Conservation (phyloP, 2,329 filamentous ascomycete genomes). For the Eurotiales sp. region DNA sequence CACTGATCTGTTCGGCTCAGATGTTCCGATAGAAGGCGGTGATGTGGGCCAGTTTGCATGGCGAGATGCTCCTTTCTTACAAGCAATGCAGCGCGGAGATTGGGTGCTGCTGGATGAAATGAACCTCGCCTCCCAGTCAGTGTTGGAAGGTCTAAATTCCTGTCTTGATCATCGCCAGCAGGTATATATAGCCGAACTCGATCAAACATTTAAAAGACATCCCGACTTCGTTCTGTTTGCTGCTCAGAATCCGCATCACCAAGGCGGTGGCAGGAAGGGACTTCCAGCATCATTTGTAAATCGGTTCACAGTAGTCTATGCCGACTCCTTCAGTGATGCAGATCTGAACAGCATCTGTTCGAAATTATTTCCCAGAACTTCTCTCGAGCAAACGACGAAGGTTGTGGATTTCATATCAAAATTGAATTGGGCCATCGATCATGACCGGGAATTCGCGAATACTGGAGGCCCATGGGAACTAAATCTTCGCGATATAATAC, state of each 20-base stretch:
- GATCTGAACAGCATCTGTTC: slow-evolving; percentile 80
- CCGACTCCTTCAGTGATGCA: slow-evolving; percentile 77
- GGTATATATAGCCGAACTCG: slow-evolving; percentile 90
- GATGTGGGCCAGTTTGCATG: slow-evolving; percentile 88
- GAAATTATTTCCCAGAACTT: slow-evolving; percentile 67
- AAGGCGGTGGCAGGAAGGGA: slow-evolving; percentile 92
- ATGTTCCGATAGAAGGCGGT: slow-evolving; percentile 91
- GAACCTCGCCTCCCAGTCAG: slow-evolving; percentile 95
- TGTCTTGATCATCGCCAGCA: slow-evolving; percentile 95
- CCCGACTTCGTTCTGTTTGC: slow-evolving; percentile 91
- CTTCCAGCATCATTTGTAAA: slow-evolving; percentile 95
- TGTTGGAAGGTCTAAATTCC: slow-evolving; percentile 92
- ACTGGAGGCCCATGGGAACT: slow-evolving; percentile 86
- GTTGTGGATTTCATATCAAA: slow-evolving; percentile 76
- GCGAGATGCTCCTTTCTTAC: slow-evolving; percentile 91
- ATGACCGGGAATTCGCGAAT: slow-evolving; percentile 51
- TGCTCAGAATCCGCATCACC: slow-evolving; percentile 95
- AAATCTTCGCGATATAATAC: slow-evolving; percentile 82
- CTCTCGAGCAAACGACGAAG: slow-evolving; percentile 56
- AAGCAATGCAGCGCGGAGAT: slow-evolving; percentile 92
- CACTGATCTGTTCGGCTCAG: slow-evolving; percentile 95
- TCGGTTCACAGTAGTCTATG: slow-evolving; percentile 95
- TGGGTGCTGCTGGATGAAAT: slow-evolving; percentile 98
- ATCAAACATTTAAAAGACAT: slow-evolving; percentile 88
- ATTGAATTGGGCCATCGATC: slow-evolving; percentile 69